phyloP scores from a whole-genome alignment of 345 rosid genomes.

The Pistacia integerrima region DNA sequence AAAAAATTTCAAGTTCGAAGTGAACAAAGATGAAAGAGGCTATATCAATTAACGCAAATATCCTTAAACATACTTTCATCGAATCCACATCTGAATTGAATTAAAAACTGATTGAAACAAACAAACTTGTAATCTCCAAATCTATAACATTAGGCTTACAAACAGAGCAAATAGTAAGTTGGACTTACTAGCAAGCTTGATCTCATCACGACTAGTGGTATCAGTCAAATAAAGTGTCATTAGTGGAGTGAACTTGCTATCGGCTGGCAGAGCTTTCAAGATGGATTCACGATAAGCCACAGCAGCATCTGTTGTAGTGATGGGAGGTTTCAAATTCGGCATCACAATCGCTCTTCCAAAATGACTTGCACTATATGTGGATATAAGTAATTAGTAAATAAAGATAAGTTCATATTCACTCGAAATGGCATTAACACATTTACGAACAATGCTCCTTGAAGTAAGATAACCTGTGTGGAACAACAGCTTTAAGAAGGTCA shows the following conservation, averaged over 20 bases:
- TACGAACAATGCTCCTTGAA: neutral
- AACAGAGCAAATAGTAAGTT: neutral
- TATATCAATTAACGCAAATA: neutral
- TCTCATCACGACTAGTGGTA: slow-evolving; percentile 77
- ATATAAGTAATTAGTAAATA: neutral
- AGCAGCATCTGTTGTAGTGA: slow-evolving; percentile 77
- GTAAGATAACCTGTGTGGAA: slow-evolving; percentile 44
- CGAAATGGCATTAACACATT: neutral
- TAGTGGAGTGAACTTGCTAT: slow-evolving; percentile 71
- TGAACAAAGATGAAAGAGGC: neutral
- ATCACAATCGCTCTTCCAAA: slow-evolving; percentile 88
- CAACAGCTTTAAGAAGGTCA: slow-evolving; percentile 49
- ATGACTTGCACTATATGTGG: slow-evolving; percentile 52
- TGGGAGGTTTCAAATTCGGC: slow-evolving; percentile 94
- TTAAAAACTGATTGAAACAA: too few species aligned
- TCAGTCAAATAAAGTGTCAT: slow-evolving; percentile 97
- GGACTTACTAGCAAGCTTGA: slow-evolving; percentile 81
- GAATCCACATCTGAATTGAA: neutral
- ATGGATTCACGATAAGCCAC: slow-evolving; percentile 63
- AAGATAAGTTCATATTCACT: neutral
- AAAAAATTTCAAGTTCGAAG: neutral
- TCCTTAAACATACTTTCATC: neutral
- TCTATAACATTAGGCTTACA: neutral
- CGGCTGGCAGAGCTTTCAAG: slow-evolving; percentile 58
- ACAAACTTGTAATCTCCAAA: neutral